phyloP scores from a whole-genome alignment of 2,329 filamentous ascomycete species.

The Fusarium annulatum region DNA sequence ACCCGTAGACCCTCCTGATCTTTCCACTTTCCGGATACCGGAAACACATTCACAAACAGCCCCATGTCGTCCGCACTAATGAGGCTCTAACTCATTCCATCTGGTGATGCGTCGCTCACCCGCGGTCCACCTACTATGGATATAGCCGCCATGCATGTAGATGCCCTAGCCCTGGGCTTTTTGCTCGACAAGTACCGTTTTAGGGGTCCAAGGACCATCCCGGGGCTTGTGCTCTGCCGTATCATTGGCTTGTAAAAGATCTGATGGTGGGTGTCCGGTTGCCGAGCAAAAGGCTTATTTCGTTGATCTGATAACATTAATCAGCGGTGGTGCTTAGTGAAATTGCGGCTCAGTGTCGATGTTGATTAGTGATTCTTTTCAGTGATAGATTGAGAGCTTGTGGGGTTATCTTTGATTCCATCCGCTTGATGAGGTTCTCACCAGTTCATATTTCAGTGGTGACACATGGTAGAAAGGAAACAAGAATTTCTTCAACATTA shows the following conservation, averaged over 20 bases:
- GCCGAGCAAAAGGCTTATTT: conserved; percentile 31
- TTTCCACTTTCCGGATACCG: conserved; percentile 21
- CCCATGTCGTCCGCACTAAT: conserved; percentile 19
- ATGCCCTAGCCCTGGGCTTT: conserved; percentile 16
- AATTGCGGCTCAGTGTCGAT: conserved; percentile 9
- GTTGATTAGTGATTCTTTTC: conserved; percentile 12
- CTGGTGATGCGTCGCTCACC: conserved; percentile 36
- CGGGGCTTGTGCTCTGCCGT: neutral
- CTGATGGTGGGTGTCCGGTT: conserved; percentile 13
- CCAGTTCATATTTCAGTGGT: neutral
- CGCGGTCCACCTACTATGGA: conserved; percentile 38
- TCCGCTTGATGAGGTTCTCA: conserved; percentile 2
- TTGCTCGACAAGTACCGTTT: conserved; percentile 25
- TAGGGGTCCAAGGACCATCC: conserved; percentile 39
- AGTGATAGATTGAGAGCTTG: neutral
- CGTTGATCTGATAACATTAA: conserved; percentile 26
- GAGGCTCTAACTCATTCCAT: conserved; percentile 12
- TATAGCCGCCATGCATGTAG: conserved; percentile 40
- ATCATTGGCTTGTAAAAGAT: conserved; percentile 28
- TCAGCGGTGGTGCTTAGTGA: conserved; percentile 23
- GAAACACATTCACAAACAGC: conserved; percentile 1
- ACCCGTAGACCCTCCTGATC: neutral
- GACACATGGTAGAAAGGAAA: too few relatives aligned
- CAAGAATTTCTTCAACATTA: neutral
- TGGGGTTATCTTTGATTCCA: neutral